A percentile compares a stretch with the other conserved stretches of the same genome.
phyloP scores from a whole-genome alignment of 495 filamentous ascomycete genomes.

The Penicillium subrubescens region DNA sequence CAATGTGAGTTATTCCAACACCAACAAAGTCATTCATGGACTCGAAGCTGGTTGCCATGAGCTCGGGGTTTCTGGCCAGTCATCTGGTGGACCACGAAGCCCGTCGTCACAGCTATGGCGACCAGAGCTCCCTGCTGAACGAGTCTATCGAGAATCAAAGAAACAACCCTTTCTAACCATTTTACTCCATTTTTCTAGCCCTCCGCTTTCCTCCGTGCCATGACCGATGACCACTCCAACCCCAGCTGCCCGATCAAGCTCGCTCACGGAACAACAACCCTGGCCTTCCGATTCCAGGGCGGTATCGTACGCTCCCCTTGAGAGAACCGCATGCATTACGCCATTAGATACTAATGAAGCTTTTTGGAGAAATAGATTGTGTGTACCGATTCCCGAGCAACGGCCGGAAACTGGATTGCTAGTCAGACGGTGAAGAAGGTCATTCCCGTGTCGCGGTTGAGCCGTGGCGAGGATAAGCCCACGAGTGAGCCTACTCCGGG shows the following conservation, averaged over 20 bases:
- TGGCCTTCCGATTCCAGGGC: conserved; percentile 95
- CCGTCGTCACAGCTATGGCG: conserved; percentile 9
- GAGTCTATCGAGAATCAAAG: background rate
- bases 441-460: conserved; percentile 62
- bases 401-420: conserved; percentile 97
- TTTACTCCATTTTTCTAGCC: conserved; percentile 52
- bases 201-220: conserved; percentile 90
- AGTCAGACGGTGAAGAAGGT: conserved; percentile 99
- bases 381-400: conserved; percentile 93
- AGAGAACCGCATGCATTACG: background rate
- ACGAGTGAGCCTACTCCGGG: conserved; percentile 77
- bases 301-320: conserved; percentile 64
- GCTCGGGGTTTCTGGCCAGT: background rate
- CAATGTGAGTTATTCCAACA: conserved; percentile 60
- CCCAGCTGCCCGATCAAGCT: conserved; percentile 97
- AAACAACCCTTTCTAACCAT: conserved; percentile 3
- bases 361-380: conserved; percentile 60
- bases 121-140: conserved; percentile 4
- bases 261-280: conserved; percentile 97
- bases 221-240: conserved; percentile 96
- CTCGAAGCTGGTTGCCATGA: background rate
- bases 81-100: background rate
- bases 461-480: conserved; percentile 47
- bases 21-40: background rate
- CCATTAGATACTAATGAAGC: background rate